Evolutionary conservation across 495 filamentous ascomycete genomes (phyloP).

Genomic region (Aspergillus wentii): DNA sequence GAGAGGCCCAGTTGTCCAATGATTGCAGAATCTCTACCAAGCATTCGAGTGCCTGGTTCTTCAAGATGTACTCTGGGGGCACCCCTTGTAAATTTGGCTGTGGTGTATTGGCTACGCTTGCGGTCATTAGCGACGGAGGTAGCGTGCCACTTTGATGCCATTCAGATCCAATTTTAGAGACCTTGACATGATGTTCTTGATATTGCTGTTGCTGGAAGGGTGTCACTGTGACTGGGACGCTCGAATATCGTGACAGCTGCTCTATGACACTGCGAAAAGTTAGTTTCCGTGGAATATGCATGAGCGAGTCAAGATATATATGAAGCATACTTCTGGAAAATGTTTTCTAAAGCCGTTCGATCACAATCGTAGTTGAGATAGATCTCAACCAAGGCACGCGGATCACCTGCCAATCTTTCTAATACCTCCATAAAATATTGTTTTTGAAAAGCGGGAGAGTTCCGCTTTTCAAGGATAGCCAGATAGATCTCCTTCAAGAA

Average conservation of each 20-base stretch:
- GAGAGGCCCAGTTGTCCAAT: conserved; percentile 87
- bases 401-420: conserved; percentile 77
- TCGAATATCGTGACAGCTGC: conserved; percentile 80
- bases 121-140: conserved; percentile 78
- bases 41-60: conserved; percentile 80
- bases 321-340: conserved; percentile 66
- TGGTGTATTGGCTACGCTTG: conserved; percentile 52
- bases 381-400: conserved; percentile 85
- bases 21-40: conserved; percentile 85
- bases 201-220: conserved; percentile 77
- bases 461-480: conserved; percentile 82
- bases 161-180: conserved; percentile 51
- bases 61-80: conserved; percentile 81
- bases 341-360: conserved; percentile 86
- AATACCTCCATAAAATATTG: conserved; percentile 84
- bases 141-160: conserved; percentile 83
- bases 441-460: conserved; percentile 84
- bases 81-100: conserved; percentile 52
- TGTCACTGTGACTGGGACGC: conserved; percentile 67
- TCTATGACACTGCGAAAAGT: conserved; percentile 65
- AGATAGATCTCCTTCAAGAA: conserved; percentile 98
- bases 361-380: conserved; percentile 99
- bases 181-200: conserved; percentile 67
- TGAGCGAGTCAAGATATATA: background rate
- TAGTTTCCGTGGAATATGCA: conserved; percentile 5